Evolutionary conservation across 2,329 filamentous ascomycete species (phyloP).

Genomic region (Biscogniauxia marginata): DNA sequence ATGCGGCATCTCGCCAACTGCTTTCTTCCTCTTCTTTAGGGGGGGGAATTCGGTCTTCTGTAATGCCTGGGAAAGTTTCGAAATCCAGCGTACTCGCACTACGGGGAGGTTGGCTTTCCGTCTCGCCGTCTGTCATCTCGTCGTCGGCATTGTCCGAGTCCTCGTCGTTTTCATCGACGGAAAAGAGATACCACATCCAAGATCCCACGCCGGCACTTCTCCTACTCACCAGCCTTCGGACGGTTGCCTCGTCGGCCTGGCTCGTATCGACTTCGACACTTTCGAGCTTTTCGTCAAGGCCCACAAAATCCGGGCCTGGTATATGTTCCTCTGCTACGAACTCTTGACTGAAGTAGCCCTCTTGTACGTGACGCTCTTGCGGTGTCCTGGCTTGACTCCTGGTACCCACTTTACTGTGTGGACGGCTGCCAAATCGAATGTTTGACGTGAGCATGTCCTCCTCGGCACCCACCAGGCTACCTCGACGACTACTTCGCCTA

Average conservation of each 20-base stretch:
- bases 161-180: constrained; percentile 60
- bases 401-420: constrained; percentile 44
- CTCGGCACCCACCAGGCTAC: constrained; percentile 40
- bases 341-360: constrained; percentile 43
- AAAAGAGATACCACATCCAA: constrained; percentile 65
- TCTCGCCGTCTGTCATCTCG: constrained; percentile 36
- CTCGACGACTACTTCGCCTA: constrained; percentile 47
- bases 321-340: constrained; percentile 28
- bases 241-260: constrained; percentile 57
- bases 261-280: constrained; percentile 50
- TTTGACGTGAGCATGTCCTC: constrained; percentile 39
- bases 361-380: constrained; percentile 38
- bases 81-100: constrained; percentile 41
- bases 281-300: constrained; percentile 59
- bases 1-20: constrained; percentile 66
- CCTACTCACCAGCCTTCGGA: constrained; percentile 55
- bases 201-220: constrained; percentile 52
- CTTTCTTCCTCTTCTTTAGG: constrained; percentile 53
- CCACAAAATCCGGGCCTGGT: constrained; percentile 61
- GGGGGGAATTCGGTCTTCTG: constrained; percentile 47
- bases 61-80: constrained; percentile 38
- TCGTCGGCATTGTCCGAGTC: constrained; percentile 41
- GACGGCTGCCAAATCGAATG: constrained; percentile 49
- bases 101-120: constrained; percentile 35
- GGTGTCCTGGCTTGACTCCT: constrained; percentile 46